Evolutionary conservation across 2,329 filamentous ascomycete genomes (phyloP), one percentile per base, ranked within the genome.

Genomic region (Neofusicoccum umdonicola): DNA sequence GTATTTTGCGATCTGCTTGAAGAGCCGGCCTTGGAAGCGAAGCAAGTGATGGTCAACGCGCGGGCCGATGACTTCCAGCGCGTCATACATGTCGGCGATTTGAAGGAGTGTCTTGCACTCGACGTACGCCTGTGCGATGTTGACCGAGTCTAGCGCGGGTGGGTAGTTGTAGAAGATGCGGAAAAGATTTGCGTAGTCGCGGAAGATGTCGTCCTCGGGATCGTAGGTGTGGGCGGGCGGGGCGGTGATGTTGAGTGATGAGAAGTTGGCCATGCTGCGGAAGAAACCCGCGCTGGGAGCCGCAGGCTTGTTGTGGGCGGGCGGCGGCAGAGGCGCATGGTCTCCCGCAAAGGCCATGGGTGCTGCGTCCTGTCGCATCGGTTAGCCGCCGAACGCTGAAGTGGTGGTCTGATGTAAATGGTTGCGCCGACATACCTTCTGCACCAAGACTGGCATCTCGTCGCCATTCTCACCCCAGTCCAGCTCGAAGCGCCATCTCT

Each of bases 1-100:
- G 74, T 97, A 97, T 78, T 97, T 97, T 61, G 93, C 93, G 68
- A 97, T 96, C 78, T 97, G 94, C 77, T 95, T 96, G 90, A 93
- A 97, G 2, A 98, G 84, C 1, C 92, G 87, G 22, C 90, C 91
- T 71, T 95, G 92, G 76, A 97, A 98, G 70, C 95, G 92, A 15
- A 98, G 82, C 13, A 98, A 84, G 76, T 98, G 94, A 79, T 98
- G 93, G 77, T 97, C 94, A 50, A 97, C 91, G 42, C 94, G 87
- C 1, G 92, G 91, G 0, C 93, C 93, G 8, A 96, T 92, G 15
- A 97, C 92, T 35, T 88, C 84, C 12, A 97, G 84, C 13, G 93
- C 92, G 75, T 97, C 93, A 80, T 97, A 97, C 81, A 95, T 92
- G 78, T 97, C 93, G n/a, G 93, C 94, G 17, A 97, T 84, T 12